These are phyloP conservation scores for Saccharomycopsis javanensis DNA, from an alignment of 805 yeast species.

Conservation along the genomic window DNA sequence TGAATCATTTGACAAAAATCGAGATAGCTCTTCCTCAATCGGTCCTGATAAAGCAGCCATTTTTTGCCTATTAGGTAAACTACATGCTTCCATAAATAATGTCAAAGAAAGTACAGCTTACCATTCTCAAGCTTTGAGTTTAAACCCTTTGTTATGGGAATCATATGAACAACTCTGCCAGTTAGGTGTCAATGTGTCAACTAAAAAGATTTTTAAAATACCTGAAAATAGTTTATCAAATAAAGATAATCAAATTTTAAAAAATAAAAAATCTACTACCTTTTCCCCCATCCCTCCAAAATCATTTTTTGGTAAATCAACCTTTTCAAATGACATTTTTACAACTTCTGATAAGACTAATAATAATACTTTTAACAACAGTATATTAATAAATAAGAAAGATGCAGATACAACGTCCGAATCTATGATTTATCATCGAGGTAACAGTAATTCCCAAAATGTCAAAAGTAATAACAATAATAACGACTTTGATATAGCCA, in stretches of 20 bases:
- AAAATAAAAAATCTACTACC: neutral
- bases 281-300: conserved; percentile 11
- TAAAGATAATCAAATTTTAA: neutral
- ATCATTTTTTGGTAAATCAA: conserved; percentile 7
- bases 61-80: conserved; percentile 58
- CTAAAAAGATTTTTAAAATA: conserved; percentile 41
- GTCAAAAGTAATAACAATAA: neutral
- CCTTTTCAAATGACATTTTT: neutral
- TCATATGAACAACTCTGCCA: conserved; percentile 69
- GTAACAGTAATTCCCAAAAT: conserved; percentile 5
- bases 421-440: neutral
- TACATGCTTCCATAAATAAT: conserved; percentile 52
- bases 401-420: neutral
- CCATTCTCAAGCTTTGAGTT: conserved; percentile 58
- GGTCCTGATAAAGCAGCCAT: conserved; percentile 65
- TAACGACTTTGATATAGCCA: conserved; percentile 2
- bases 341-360: neutral
- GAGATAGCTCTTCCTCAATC: neutral
- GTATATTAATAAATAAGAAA: neutral
- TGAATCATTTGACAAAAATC: conserved; percentile 21
- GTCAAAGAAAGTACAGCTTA: conserved; percentile 53
- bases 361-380: conserved; percentile 4
- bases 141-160: conserved; percentile 79
- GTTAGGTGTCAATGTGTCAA: conserved; percentile 61
- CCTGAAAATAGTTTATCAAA: neutral